Evolutionary conservation across 805 yeast species (phyloP).

Genomic region (Cyberlindnera americana): DNA sequence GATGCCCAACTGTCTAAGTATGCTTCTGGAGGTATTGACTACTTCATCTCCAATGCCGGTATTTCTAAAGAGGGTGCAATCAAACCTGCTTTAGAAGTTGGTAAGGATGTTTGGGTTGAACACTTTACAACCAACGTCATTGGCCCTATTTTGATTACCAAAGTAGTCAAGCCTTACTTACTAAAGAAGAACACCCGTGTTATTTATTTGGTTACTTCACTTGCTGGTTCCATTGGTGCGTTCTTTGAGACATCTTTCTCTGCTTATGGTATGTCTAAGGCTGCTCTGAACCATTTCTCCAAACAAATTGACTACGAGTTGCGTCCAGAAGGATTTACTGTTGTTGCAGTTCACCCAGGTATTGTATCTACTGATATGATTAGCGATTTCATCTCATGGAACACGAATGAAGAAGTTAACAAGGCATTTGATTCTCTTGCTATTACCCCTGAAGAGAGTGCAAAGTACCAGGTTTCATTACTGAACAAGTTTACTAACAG

Average conservation of each 20-base stretch:
- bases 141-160: conserved; percentile 11
- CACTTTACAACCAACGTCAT: conserved; percentile 9
- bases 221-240: conserved; percentile 26
- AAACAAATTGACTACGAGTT: conserved; percentile 29
- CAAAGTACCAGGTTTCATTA: conserved; percentile 17
- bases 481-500: conserved; percentile 22
- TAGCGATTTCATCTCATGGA: too few species aligned
- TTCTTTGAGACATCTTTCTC: conserved; percentile 14
- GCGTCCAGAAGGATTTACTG: conserved; percentile 26
- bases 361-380: conserved; percentile 35
- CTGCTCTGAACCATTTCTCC: conserved; percentile 33
- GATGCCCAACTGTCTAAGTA: conserved; percentile 13
- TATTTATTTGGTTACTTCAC: conserved; percentile 28
- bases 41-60: conserved; percentile 29
- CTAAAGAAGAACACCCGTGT: conserved; percentile 20
- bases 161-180: conserved; percentile 18
- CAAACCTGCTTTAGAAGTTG: conserved; percentile 1
- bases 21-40: conserved; percentile 25
- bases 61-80: conserved; percentile 2
- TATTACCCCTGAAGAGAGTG: conserved; percentile 30
- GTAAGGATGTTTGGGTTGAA: not conserved
- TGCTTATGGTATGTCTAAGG: conserved; percentile 37
- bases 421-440: too few species aligned
- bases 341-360: conserved; percentile 38
- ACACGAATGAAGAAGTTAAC: not conserved